Evolutionary conservation across 805 yeast species (phyloP).

Genomic region (Schwanniomyces vanrijiae): DNA sequence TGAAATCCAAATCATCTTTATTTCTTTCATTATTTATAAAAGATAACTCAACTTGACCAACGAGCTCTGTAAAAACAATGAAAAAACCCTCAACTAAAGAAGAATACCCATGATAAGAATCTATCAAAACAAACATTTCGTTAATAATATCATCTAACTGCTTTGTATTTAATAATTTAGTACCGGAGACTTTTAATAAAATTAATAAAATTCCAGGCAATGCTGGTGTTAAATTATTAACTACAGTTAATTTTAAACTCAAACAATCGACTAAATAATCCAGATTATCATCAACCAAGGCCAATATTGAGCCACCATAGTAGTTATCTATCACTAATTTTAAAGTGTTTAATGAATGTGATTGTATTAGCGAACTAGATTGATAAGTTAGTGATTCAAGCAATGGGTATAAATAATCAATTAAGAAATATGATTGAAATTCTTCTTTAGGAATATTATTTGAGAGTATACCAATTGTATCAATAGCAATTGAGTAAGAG

Average conservation of each 20-base stretch:
- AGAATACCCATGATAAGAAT: constrained; percentile 81
- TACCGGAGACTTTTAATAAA: constrained; percentile 69
- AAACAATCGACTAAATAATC: constrained; percentile 82
- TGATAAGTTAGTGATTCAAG: constrained; percentile 66
- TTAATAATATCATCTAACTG: constrained; percentile 73
- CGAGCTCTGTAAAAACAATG: constrained; percentile 61
- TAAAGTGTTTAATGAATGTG: constrained; percentile 57
- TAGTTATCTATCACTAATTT: constrained; percentile 49
- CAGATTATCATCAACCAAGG: constrained; percentile 61
- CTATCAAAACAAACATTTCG: constrained; percentile 74
- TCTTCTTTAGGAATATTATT: constrained; percentile 21
- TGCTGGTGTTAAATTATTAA: constrained; percentile 67
- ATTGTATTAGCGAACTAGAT: constrained; percentile 44
- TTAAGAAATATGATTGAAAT: constrained; percentile 52
- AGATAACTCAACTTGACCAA: constrained; percentile 35
- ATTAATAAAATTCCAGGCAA: constrained; percentile 69
- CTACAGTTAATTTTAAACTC: constrained; percentile 67
- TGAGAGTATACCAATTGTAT: constrained; percentile 39
- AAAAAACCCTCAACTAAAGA: constrained; percentile 73
- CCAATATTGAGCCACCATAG: constrained; percentile 51
- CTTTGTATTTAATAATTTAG: constrained; percentile 49
- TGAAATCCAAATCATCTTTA: not conserved
- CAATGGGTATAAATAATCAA: constrained; percentile 71
- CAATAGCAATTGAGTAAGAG: constrained; percentile 42
- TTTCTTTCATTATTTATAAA: constrained; percentile 5